These are phyloP conservation scores for Choiromyces venosus DNA, from an alignment of 495 filamentous ascomycete species.

Conservation along the genomic window DNA sequence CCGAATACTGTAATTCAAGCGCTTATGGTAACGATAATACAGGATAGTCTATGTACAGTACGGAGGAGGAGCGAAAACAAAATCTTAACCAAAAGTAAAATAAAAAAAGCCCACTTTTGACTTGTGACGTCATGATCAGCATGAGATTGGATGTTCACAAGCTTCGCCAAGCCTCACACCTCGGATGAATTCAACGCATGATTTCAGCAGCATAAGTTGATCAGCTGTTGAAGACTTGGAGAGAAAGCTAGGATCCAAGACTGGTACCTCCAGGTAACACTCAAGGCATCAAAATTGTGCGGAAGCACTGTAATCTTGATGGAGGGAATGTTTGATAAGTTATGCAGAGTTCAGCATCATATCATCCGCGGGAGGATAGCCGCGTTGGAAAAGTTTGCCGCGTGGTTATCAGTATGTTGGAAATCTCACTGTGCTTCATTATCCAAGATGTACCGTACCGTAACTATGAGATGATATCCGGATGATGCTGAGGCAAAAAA, in stretches of 20 bases:
- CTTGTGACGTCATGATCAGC: not conserved
- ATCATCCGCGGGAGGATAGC: not conserved
- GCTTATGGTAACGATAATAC: not conserved
- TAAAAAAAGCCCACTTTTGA: not conserved
- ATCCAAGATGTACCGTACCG: not conserved
- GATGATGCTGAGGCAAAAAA: not conserved
- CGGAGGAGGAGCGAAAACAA: not conserved
- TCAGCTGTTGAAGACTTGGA: not conserved
- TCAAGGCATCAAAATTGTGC: not conserved
- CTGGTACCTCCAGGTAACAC: not conserved
- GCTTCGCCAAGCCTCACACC: not conserved
- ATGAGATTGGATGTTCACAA: too few species aligned
- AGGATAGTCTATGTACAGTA: not conserved
- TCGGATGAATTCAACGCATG: not conserved
- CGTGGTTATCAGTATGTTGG: not conserved
- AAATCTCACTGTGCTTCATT: not conserved
- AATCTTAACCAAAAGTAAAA: not conserved
- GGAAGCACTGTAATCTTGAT: not conserved
- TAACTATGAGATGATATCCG: not conserved
- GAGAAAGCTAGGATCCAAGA: not conserved
- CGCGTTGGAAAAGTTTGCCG: not conserved
- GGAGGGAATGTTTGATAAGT: not conserved
- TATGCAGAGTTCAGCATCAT: not conserved
- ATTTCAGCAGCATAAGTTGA: not conserved
- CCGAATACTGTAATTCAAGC: not conserved